Percentiles rank a stretch among this genome's conserved stretches.
Evolutionary conservation across 306 rosid species (phyloP).

Genomic region (Comarum palustre): DNA sequence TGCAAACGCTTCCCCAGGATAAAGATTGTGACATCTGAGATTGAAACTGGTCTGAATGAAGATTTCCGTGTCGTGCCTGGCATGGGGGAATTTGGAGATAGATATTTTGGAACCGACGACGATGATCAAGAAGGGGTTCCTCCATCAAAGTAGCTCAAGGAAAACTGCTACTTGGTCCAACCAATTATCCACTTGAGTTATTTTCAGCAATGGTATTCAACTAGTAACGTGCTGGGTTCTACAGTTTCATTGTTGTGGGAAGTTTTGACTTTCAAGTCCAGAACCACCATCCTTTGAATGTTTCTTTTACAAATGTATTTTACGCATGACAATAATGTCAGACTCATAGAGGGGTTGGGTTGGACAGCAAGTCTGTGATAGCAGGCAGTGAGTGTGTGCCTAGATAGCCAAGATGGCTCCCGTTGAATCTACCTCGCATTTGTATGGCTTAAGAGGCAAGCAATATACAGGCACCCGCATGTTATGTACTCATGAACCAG

Average conservation of each 20-base stretch:
- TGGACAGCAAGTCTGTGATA: conserved; percentile 12
- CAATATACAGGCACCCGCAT: conserved; percentile 10
- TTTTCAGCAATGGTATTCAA: conserved; percentile 26
- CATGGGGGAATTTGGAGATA: conserved; percentile 99
- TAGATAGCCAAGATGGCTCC: conserved; percentile 1
- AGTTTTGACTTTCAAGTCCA: conserved; percentile 35
- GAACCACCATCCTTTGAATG: conserved; percentile 6
- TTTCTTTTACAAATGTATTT: not conserved
- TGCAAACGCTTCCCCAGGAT: conserved; percentile 88
- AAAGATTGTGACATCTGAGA: conserved; percentile 96
- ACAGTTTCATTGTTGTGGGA: conserved; percentile 30
- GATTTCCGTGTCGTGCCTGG: conserved; percentile 93
- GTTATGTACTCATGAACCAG: conserved; percentile 19
- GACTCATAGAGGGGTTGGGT: not conserved
- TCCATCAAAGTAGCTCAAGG: conserved; percentile 36
- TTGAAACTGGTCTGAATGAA: conserved; percentile 70
- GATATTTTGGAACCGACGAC: conserved; percentile 97
- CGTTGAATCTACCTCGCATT: not conserved
- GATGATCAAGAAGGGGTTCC: conserved; percentile 52
- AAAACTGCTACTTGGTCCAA: conserved; percentile 21
- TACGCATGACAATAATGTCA: not conserved
- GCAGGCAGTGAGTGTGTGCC: conserved; percentile 14
- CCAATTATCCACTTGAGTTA: conserved; percentile 24
- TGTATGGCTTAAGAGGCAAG: not conserved
- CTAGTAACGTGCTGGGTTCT: conserved; percentile 22